Conservation (phyloP, 805 yeast species). For the Metschnikowia lachancei region DNA sequence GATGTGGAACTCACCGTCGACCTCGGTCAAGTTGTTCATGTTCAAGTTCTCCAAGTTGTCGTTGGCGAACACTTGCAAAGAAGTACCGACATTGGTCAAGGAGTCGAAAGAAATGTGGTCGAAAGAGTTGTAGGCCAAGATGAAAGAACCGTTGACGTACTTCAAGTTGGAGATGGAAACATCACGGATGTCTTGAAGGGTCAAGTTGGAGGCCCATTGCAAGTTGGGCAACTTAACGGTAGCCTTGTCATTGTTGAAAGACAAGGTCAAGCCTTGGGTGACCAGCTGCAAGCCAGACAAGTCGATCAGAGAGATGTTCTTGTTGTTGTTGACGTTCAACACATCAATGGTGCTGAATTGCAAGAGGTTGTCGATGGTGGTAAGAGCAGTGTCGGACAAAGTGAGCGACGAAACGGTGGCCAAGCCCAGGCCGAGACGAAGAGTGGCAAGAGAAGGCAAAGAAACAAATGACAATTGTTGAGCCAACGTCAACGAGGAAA, state of each 20-base stretch:
- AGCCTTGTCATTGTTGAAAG: constrained; percentile 38
- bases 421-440: constrained; percentile 38
- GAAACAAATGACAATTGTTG: constrained; percentile 35
- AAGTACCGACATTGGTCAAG: constrained; percentile 37
- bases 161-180: constrained; percentile 33
- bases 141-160: constrained; percentile 40
- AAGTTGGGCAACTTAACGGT: constrained; percentile 33
- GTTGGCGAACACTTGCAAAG: constrained; percentile 42
- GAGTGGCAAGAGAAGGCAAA: constrained; percentile 40
- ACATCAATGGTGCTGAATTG: constrained; percentile 31
- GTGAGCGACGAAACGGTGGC: constrained; percentile 33
- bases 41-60: constrained; percentile 37
- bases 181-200: constrained; percentile 40
- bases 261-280: constrained; percentile 34
- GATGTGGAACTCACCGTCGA: constrained; percentile 42
- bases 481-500: constrained; percentile 30
- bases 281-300: constrained; percentile 32
- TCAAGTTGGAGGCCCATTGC: constrained; percentile 43
- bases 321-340: constrained; percentile 44
- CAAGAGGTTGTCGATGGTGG: constrained; percentile 32
- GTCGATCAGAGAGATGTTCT: constrained; percentile 38
- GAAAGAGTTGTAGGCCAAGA: constrained; percentile 41
- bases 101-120: constrained; percentile 28
- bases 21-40: constrained; percentile 29
- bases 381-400: constrained; percentile 43